Percentiles rank a stretch among this genome's conserved stretches.
Evolutionary conservation across 2,329 filamentous ascomycete species (phyloP).

Genomic region (Nigrospora oryzae): DNA sequence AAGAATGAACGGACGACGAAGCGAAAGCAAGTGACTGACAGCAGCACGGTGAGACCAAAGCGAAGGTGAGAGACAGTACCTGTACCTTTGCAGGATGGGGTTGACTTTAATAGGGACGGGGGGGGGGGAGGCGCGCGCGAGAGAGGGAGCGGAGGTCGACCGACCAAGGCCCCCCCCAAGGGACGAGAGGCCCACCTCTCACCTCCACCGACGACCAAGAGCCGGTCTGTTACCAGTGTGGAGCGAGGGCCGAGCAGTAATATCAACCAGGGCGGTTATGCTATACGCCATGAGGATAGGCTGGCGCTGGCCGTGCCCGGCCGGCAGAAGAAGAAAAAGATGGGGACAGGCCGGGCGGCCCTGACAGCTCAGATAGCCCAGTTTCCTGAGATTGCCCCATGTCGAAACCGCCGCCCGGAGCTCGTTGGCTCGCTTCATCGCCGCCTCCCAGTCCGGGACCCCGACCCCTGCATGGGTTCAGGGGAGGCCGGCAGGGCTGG

Average conservation of each 20-base stretch:
- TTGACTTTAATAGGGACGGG: neutral
- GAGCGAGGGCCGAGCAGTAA: neutral
- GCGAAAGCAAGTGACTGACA: constrained; percentile 2
- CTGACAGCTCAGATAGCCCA: neutral
- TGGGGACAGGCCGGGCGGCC: neutral
- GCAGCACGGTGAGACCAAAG: neutral
- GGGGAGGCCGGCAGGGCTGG: neutral
- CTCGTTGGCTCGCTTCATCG: neutral
- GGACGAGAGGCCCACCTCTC: neutral
- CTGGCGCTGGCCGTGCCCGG: neutral
- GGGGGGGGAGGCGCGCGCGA: too few relatives aligned
- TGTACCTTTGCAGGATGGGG: neutral
- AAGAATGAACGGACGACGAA: neutral
- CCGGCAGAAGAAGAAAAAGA: neutral
- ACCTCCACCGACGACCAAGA: neutral
- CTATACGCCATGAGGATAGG: neutral
- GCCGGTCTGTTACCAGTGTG: neutral
- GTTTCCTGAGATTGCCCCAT: neutral
- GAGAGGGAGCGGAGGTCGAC: neutral
- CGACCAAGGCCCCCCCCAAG: neutral
- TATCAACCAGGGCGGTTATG: neutral
- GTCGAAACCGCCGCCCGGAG: neutral
- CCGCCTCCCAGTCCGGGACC: too few relatives aligned
- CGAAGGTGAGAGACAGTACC: neutral
- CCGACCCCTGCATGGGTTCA: too few relatives aligned